Evolutionary conservation across 78 protist species (phyloP), one percentile per base, ranked within the genome.

Genomic region (Dictyostelium citrinum): DNA sequence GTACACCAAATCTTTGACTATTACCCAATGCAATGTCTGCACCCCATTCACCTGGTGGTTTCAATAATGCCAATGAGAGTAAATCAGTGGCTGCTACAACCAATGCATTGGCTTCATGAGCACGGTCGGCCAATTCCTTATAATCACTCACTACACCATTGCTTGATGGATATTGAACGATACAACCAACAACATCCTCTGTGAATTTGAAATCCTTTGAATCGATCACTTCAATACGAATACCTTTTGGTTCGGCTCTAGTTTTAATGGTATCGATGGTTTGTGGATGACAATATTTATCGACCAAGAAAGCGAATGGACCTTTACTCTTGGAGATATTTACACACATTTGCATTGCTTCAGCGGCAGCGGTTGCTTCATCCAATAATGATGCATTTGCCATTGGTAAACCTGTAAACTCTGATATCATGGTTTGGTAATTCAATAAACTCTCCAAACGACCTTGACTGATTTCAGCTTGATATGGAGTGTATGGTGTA

Each of bases 401-500:
- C 55, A 98, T 68, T 74, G 71, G 95, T 43, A 98, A 5, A 49
- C 95, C 98, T 39, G 99, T 98, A 49, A 99, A 64, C 45, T 98
- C 99, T 3, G 84, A 7, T 17, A 98, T 96, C 98, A 98, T 93
- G 17, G 99, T 97, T 95, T 99, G 99, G 96, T 82, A 99, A 97
- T 97, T 98, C 81, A 99, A 81, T 20, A 99, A 96, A 33, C 98
- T 91, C 96, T 99, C 99, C 31, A 99, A 93, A 16, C 99, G 97
- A 29, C 97, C 99, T 92, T 98, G 99, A 16, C 99, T 60, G 16
- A 99, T 93, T 96, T 99, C 99, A 3, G 99, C 98, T 92, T 99
- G 99, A 95, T 99, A 99, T 31, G 99, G 99, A 12, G 99, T 99
- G 97, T 99, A 99, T 72, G 98, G 99, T 33, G 99, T 99, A 98